A percentile compares a stretch with the other conserved stretches of the same genome.
Conservation (phyloP, 1,284 basidiomycete species). For the Sparassis latifolia region DNA sequence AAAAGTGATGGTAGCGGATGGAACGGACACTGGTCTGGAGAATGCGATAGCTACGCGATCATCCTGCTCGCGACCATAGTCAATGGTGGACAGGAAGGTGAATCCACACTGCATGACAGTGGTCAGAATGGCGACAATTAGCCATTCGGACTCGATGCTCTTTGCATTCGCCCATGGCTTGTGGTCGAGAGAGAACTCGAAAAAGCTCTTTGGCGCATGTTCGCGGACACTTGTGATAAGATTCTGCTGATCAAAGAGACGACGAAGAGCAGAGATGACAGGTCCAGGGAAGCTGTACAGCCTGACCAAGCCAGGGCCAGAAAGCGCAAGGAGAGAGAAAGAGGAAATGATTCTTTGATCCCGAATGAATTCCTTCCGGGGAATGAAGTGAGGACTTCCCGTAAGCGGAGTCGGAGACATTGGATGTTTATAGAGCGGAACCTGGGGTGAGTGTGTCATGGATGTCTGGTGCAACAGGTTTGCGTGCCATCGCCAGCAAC, state of each 20-base stretch:
- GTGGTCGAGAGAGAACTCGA: constrained; percentile 57
- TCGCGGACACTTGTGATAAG: constrained; percentile 45
- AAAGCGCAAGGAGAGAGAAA: constrained; percentile 63
- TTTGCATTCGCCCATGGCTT: constrained; percentile 71
- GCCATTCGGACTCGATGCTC: constrained; percentile 55
- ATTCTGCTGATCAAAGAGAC: constrained; percentile 43
- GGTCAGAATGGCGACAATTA: constrained; percentile 59
- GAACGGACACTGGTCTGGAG: constrained; percentile 37
- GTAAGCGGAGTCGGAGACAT: constrained; percentile 7
- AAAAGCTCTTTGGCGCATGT: constrained; percentile 50
- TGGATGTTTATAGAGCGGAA: constrained; percentile 21
- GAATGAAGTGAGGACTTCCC: constrained; percentile 37
- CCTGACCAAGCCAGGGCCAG: constrained; percentile 53
- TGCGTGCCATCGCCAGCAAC: constrained; percentile 10
- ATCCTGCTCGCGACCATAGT: constrained; percentile 71
- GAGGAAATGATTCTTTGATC: constrained; percentile 48
- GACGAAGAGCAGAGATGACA: constrained; percentile 46
- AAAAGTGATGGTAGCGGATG: constrained; percentile 24
- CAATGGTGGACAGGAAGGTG: constrained; percentile 58
- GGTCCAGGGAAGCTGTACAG: constrained; percentile 60
- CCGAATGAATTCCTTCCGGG: constrained; percentile 64
- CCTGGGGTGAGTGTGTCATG: constrained; percentile 20
- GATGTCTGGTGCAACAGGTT: constrained; percentile 17
- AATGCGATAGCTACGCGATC: constrained; percentile 67
- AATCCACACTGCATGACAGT: constrained; percentile 60